phyloP scores from a whole-genome alignment of 2,329 filamentous ascomycete genomes.

The Lizonia empirigonia region DNA sequence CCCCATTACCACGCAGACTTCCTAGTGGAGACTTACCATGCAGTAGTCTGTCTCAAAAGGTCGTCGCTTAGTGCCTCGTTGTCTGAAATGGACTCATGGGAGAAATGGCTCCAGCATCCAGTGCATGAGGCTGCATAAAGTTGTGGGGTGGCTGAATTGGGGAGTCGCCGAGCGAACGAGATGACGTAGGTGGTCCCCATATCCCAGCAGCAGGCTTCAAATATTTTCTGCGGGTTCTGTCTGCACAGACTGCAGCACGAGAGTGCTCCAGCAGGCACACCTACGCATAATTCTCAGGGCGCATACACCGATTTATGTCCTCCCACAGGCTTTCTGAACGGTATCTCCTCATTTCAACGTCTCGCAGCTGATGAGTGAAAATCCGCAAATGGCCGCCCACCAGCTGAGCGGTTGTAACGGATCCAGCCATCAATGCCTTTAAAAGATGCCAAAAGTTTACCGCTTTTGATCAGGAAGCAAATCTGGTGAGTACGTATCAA shows the following conservation, averaged over 20 bases:
- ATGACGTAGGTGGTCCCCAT: background rate
- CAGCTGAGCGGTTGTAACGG: background rate
- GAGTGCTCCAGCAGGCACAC: background rate
- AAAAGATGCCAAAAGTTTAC: background rate
- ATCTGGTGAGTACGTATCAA: background rate
- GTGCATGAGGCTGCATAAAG: slow-evolving; percentile 6
- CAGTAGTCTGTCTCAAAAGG: slow-evolving; percentile 6
- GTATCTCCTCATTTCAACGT: background rate
- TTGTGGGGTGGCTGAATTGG: slow-evolving; percentile 4
- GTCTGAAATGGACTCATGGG: slow-evolving; percentile 2
- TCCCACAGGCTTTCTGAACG: background rate
- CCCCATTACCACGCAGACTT: background rate
- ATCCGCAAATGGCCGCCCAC: background rate
- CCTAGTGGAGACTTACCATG: slow-evolving; percentile 12
- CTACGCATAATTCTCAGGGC: no score
- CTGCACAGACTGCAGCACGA: background rate
- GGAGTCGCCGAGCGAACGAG: background rate
- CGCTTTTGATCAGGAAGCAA: background rate
- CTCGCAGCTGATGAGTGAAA: background rate
- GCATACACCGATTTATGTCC: no score
- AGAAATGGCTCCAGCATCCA: background rate
- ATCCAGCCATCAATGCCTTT: background rate
- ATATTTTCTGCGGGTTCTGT: background rate
- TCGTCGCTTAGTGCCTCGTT: background rate
- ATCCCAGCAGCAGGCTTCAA: background rate